Conservation (phyloP, 805 yeast species). For the Kodamaea hsintzibuensis region DNA sequence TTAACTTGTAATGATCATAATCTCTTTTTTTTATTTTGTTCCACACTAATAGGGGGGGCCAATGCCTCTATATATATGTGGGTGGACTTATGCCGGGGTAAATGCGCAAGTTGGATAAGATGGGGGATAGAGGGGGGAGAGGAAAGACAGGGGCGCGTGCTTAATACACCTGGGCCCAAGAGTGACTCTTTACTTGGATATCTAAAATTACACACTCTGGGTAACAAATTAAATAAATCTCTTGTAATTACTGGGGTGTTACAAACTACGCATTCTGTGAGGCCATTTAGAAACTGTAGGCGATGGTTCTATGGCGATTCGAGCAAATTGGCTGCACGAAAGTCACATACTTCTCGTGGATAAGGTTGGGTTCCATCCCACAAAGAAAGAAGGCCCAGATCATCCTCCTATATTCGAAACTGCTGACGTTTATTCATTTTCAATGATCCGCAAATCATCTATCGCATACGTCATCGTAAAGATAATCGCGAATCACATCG, state of each 20-base stretch:
- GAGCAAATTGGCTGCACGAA: neutral
- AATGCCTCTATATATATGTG: neutral
- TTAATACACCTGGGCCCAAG: neutral
- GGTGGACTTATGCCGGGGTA: no score
- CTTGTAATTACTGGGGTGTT: slow-evolving; percentile 1
- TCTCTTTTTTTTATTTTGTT: neutral
- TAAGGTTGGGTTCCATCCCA: neutral
- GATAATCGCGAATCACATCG: neutral
- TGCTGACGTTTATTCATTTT: neutral
- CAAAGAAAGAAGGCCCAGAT: neutral
- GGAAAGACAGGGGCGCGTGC: neutral
- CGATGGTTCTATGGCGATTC: neutral
- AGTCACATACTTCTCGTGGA: neutral
- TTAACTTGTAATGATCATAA: neutral
- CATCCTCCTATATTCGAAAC: neutral
- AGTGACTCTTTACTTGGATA: neutral
- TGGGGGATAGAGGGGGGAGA: no score
- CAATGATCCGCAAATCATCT: neutral
- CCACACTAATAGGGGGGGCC: neutral
- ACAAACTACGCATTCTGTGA: neutral
- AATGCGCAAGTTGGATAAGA: no score
- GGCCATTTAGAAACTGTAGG: neutral
- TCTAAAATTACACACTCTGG: neutral
- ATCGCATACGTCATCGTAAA: neutral
- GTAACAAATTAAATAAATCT: slow-evolving; percentile 1